Evolutionary conservation across 495 filamentous ascomycete species (phyloP).

Genomic region (Aspergillus leporis): DNA sequence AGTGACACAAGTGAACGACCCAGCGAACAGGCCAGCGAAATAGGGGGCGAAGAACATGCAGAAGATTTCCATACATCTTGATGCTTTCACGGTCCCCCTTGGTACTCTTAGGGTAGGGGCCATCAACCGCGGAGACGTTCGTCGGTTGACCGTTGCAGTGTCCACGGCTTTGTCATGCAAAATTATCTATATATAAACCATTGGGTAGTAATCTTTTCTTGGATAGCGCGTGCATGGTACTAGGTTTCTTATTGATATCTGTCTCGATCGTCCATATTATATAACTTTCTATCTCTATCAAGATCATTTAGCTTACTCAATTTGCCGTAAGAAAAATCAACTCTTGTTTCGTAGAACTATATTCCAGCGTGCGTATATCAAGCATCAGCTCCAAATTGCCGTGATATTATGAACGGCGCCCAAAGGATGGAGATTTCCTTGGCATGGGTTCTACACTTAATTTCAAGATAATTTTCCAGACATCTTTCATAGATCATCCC

Average conservation of each 20-base stretch:
- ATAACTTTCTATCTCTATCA: not conserved
- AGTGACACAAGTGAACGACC: conserved; percentile 49
- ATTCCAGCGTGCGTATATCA: not conserved
- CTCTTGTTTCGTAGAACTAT: not conserved
- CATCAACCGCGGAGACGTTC: not conserved
- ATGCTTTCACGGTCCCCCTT: conserved; percentile 5
- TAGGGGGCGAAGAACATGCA: conserved; percentile 48
- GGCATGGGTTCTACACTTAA: too few species aligned
- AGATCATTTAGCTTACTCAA: too few species aligned
- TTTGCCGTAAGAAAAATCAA: not conserved
- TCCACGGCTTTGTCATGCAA: not conserved
- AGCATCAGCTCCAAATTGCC: not conserved
- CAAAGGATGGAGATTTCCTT: too few species aligned
- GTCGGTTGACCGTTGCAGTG: not conserved
- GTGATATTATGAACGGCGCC: too few species aligned
- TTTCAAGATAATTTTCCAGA: too few species aligned
- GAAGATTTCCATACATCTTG: conserved; percentile 19
- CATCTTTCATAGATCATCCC: too few species aligned
- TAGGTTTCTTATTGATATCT: not conserved
- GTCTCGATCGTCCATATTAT: not conserved
- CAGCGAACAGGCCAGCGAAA: conserved; percentile 49
- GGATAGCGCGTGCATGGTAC: not conserved
- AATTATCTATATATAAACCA: conserved; percentile 1
- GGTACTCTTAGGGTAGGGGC: not conserved
- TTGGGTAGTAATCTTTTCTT: conserved; percentile 3